These are phyloP conservation scores for Chaetomiaceae sp. DNA, from an alignment of 2,329 filamentous ascomycete genomes.

Conservation along the genomic window DNA sequence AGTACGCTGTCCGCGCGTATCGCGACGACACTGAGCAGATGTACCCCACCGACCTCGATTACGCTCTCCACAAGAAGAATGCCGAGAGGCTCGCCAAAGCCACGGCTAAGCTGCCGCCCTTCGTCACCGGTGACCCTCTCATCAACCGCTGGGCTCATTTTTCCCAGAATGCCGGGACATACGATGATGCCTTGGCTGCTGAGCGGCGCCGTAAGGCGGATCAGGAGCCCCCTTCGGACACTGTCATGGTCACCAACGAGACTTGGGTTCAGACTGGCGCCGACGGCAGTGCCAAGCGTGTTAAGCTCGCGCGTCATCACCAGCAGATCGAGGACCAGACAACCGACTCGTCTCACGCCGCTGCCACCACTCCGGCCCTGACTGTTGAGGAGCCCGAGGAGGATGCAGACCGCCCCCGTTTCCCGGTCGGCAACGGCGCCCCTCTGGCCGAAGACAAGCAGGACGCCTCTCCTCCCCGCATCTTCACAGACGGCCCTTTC, in stretches of 20 bases:
- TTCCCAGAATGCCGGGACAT: slow-evolving; percentile 15
- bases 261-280: slow-evolving; percentile 38
- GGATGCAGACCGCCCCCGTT: background rate
- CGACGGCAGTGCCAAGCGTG: slow-evolving; percentile 39
- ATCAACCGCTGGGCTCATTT: slow-evolving; percentile 23
- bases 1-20: slow-evolving; percentile 68
- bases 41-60: slow-evolving; percentile 80
- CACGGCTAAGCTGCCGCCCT: slow-evolving; percentile 12
- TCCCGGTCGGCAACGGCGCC: slow-evolving; percentile 11
- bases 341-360: background rate
- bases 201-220: slow-evolving; percentile 30
- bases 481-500: slow-evolving; percentile 8
- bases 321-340: slow-evolving; percentile 15
- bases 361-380: background rate
- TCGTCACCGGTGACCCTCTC: background rate
- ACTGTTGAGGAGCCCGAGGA: slow-evolving; percentile 1
- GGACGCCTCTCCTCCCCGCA: background rate
- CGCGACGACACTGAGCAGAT: slow-evolving; percentile 72
- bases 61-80: slow-evolving; percentile 46
- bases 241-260: slow-evolving; percentile 33
- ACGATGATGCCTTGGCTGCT: slow-evolving; percentile 24
- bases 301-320: slow-evolving; percentile 33
- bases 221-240: slow-evolving; percentile 25
- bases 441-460: slow-evolving; percentile 2
- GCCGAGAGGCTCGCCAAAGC: slow-evolving; percentile 24